phyloP scores from a whole-genome alignment of 768 basidiomycete genomes.

The Boletus fagicola region DNA sequence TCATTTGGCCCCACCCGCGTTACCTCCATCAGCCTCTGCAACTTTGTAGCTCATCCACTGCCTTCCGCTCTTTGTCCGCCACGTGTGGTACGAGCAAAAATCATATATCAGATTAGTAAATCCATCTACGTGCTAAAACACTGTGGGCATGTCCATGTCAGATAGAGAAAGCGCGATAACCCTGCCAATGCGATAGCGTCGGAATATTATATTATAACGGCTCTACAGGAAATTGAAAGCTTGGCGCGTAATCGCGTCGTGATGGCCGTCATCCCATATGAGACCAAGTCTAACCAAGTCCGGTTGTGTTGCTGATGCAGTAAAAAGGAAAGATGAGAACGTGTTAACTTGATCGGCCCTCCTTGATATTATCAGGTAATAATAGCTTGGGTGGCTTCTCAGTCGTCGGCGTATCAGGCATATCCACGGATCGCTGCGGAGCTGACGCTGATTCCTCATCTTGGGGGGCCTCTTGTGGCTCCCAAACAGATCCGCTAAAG shows the following conservation, averaged over 20 bases:
- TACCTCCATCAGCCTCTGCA: constrained; percentile 7
- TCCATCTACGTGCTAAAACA: not conserved
- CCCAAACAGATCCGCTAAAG: constrained; percentile 25
- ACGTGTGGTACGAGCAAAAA: not conserved
- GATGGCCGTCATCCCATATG: constrained; percentile 3
- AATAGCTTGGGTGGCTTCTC: constrained; percentile 17
- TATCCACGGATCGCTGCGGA: constrained; percentile 12
- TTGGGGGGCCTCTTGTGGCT: constrained; percentile 20
- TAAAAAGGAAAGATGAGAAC: constrained; percentile 2
- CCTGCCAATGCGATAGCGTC: constrained; percentile 11
- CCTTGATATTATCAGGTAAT: constrained; percentile 7
- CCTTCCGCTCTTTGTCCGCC: constrained; percentile 27
- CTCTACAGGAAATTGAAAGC: constrained; percentile 13
- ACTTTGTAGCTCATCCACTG: too few relatives aligned
- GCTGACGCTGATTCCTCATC: constrained; percentile 20
- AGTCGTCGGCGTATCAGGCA: constrained; percentile 18
- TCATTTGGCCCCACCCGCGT: constrained; percentile 16
- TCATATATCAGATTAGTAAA: constrained; percentile 1
- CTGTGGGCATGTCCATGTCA: constrained; percentile 2
- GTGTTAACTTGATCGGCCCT: constrained; percentile 5
- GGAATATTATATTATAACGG: constrained; percentile 22
- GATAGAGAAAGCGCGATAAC: constrained; percentile 12
- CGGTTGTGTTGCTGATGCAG: not conserved
- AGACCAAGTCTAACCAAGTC: constrained; percentile 1
- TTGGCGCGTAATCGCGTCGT: constrained; percentile 12